phyloP scores from a whole-genome alignment of 257 asterid genomes.

The Nicotiana paniculata region DNA sequence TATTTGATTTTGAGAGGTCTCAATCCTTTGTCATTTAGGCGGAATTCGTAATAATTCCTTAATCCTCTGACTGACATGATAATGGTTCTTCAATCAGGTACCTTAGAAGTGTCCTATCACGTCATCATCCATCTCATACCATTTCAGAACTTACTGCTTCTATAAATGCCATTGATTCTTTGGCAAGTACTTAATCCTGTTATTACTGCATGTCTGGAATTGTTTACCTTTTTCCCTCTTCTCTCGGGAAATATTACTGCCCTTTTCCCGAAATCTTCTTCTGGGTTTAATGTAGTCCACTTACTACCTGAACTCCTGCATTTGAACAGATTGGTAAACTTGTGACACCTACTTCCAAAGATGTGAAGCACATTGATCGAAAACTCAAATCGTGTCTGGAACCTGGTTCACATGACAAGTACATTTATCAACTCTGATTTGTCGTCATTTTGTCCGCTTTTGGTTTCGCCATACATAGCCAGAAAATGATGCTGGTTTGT shows the following conservation, averaged over 20 bases:
- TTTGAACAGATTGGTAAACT: conserved; percentile 60
- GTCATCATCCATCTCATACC: conserved; percentile 50
- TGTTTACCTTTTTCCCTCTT: neutral
- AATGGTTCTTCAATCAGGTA: conserved; percentile 42
- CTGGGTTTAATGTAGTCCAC: neutral
- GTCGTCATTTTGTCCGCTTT: neutral
- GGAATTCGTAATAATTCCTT: neutral
- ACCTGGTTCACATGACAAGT: conserved; percentile 92
- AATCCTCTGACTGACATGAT: conserved; percentile 15
- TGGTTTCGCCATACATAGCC: neutral
- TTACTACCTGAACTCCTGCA: neutral
- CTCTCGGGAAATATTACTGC: neutral
- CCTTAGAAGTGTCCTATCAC: conserved; percentile 49
- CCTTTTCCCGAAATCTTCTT: neutral
- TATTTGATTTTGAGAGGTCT: conserved; percentile 72
- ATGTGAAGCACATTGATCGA: conserved; percentile 93
- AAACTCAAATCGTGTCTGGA: conserved; percentile 90
- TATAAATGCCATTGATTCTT: conserved; percentile 48
- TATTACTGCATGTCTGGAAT: neutral
- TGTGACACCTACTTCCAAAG: conserved; percentile 71
- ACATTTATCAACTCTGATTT: conserved; percentile 17
- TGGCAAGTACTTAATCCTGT: conserved; percentile 35
- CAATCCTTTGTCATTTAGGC: conserved; percentile 8
- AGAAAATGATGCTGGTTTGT: neutral
- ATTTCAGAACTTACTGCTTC: conserved; percentile 42